Conservation (phyloP, 352 stramenopile genomes). For the Phytophthora pisi region DNA sequence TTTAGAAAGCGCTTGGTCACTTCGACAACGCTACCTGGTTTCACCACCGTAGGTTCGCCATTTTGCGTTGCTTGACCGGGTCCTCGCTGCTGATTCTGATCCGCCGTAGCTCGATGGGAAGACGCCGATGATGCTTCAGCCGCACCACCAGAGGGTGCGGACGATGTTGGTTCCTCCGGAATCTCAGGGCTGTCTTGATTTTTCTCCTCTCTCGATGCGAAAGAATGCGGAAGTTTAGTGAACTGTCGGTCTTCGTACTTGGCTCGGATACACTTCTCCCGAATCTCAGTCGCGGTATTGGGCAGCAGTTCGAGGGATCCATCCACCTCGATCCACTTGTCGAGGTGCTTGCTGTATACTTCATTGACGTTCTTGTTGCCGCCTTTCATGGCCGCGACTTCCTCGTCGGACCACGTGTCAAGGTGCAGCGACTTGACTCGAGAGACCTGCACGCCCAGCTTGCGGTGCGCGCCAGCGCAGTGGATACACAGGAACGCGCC, state of each 20-base stretch:
- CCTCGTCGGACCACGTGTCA: slow-evolving; percentile 78
- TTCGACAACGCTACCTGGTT: slow-evolving; percentile 66
- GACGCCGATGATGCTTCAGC: slow-evolving; percentile 26
- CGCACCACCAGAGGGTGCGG: slow-evolving; percentile 6
- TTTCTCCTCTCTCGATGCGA: slow-evolving; percentile 45
- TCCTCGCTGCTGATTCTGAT: slow-evolving; percentile 51
- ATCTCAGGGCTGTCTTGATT: slow-evolving; percentile 59
- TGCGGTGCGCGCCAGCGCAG: slow-evolving; percentile 95
- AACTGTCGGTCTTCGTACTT: slow-evolving; percentile 82
- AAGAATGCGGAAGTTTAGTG: slow-evolving; percentile 45
- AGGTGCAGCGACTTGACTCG: slow-evolving; percentile 83
- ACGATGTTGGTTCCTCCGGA: slow-evolving; percentile 42
- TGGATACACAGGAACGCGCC: slow-evolving; percentile 96
- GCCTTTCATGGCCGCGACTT: slow-evolving; percentile 71
- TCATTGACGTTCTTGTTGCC: slow-evolving; percentile 75
- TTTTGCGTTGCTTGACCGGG: slow-evolving; percentile 29
- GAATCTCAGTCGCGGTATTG: slow-evolving; percentile 41
- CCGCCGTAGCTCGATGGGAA: slow-evolving; percentile 11
- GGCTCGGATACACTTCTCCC: slow-evolving; percentile 62
- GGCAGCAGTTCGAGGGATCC: slow-evolving; percentile 42
- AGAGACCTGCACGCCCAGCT: slow-evolving; percentile 95
- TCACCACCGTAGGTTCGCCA: slow-evolving; percentile 41
- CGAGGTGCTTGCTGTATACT: slow-evolving; percentile 58
- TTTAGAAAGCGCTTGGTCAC: slow-evolving; percentile 84
- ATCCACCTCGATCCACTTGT: slow-evolving; percentile 62